phyloP scores from a whole-genome alignment of 768 basidiomycete genomes.

The Myochromella boudieri region DNA sequence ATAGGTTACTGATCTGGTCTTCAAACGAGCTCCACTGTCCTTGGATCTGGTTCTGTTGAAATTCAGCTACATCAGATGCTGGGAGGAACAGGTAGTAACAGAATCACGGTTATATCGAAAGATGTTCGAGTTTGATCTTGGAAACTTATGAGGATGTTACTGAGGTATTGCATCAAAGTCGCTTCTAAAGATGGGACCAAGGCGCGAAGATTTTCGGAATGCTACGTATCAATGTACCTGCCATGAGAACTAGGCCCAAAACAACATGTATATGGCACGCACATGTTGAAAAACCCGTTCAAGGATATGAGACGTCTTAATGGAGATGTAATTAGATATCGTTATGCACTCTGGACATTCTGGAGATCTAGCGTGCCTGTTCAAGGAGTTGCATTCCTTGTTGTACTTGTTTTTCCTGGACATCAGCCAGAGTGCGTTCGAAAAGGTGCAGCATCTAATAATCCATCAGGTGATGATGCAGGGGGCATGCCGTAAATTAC shows the following conservation, averaged over 20 bases:
- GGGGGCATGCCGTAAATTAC: not conserved
- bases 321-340: not conserved
- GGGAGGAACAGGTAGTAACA: not conserved
- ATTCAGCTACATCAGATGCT: not conserved
- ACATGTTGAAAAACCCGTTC: slow-evolving; percentile 11
- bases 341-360: too few species aligned
- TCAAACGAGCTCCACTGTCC: slow-evolving; percentile 12
- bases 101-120: slow-evolving; percentile 15
- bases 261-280: not conserved
- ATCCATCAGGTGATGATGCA: not conserved
- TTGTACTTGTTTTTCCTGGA: slow-evolving; percentile 5
- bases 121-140: slow-evolving; percentile 10
- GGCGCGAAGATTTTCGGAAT: slow-evolving; percentile 5
- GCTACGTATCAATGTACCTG: slow-evolving; percentile 6
- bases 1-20: slow-evolving; percentile 10
- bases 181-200: slow-evolving; percentile 1
- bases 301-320: slow-evolving; percentile 6
- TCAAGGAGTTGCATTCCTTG: slow-evolving; percentile 1
- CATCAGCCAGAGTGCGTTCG: not conserved
- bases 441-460: slow-evolving; percentile 7
- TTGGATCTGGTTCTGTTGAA: slow-evolving; percentile 11
- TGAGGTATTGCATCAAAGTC: slow-evolving; percentile 1
- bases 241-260: too few species aligned
- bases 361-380: slow-evolving; percentile 6
- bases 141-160: slow-evolving; percentile 5